Percentiles rank a stretch among this genome's conserved stretches.
Conservation (phyloP, 2,329 filamentous ascomycete species). For the Penicillium sp. region DNA sequence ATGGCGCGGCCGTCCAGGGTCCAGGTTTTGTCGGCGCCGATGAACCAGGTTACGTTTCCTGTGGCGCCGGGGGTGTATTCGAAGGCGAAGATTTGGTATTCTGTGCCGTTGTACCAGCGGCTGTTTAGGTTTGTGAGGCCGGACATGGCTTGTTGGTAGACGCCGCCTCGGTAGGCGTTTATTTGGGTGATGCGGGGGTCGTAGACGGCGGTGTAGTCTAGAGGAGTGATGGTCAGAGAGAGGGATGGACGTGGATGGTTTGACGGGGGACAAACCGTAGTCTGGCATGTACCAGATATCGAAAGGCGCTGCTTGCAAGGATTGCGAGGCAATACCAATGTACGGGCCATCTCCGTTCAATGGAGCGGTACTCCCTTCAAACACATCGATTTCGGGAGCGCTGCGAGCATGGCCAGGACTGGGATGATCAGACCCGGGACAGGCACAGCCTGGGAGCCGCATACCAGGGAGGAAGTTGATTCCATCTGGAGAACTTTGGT, state of each 20-base stretch:
- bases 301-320: constrained; percentile 71
- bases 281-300: constrained; percentile 73
- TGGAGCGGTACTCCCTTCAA: constrained; percentile 69
- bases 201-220: constrained; percentile 70
- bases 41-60: constrained; percentile 72
- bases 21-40: constrained; percentile 70
- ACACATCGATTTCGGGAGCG: constrained; percentile 73
- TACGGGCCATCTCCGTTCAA: constrained; percentile 58
- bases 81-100: constrained; percentile 68
- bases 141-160: constrained; percentile 69
- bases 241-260: background rate
- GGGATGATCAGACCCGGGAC: constrained; percentile 68
- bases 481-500: constrained; percentile 72
- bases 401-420: constrained; percentile 68
- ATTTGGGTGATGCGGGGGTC: constrained; percentile 62
- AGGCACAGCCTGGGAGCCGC: constrained; percentile 72
- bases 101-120: constrained; percentile 69
- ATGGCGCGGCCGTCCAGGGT: constrained; percentile 65
- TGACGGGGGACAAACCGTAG: constrained; percentile 48
- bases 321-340: constrained; percentile 69
- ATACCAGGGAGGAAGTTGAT: constrained; percentile 72
- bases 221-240: background rate
- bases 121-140: constrained; percentile 67
- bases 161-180: constrained; percentile 66
- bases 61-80: constrained; percentile 66